Evolutionary conservation across 2,329 filamentous ascomycete genomes (phyloP), one percentile per base, ranked within the genome.

Genomic region (Cladosporium sp.): DNA sequence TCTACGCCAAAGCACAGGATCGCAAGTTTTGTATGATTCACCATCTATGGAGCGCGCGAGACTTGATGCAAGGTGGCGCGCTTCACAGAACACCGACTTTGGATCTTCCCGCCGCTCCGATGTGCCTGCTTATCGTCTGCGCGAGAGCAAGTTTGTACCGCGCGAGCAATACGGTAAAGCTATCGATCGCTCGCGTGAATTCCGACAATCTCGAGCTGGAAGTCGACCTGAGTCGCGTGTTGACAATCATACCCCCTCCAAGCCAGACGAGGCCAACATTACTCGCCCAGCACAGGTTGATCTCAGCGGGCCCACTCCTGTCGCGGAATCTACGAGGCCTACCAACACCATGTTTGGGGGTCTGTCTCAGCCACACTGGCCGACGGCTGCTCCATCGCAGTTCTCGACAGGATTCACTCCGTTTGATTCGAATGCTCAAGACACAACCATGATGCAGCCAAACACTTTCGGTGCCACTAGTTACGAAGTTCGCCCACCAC

Each of bases 141-240:
- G 77, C 14, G 75, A 78, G 63, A 77, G 75, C 71, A 74, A 70
- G 47, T 78, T 78, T 52, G 75, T 78, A 11, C 74, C 76, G 6
- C 71, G 75, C 11, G 75, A 77, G 63, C 70, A 76, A 7, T 78
- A 78, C 59, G 71, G 69, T 3, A 67, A 70, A n/a, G 75, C 76
- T 3, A 71, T 75, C n/a, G 74, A 76, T 49, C 73, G 72, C 38
- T 71, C 76, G 12, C 74, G 68, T 26, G 71, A 75, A 64, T 70
- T 76, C 21, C 68, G 72, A 14, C 58, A 44, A 12, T 67, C 69
- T 21, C 57, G 71, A n/a, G 72, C 71, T 5, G 41, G 63, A 6
- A 68, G 65, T 30, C 52, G 59, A 32, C 64, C 65, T 6, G 59
- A 60, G 15, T 66, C 58, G 18, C 49, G 61, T n/a, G 24, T 57